phyloP scores from a whole-genome alignment of 140 eudicot species.

The Cichorium intybus region DNA sequence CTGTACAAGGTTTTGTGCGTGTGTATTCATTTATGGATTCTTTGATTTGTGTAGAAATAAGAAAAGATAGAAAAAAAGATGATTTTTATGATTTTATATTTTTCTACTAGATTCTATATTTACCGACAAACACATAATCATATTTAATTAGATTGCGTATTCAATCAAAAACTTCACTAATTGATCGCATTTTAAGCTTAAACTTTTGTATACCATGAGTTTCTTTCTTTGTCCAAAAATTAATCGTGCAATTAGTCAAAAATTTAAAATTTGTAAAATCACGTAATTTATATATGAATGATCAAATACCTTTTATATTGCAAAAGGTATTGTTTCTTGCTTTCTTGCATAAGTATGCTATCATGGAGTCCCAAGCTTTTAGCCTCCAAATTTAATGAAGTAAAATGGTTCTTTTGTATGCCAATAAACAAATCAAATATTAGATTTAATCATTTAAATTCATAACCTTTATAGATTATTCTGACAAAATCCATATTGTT shows the following conservation, averaged over 20 bases:
- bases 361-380: background rate
- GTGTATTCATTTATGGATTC: background rate
- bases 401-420: background rate
- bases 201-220: no score
- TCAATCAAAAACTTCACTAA: background rate
- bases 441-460: no score
- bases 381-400: background rate
- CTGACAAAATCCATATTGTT: no score
- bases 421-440: background rate
- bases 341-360: slow-evolving; percentile 5
- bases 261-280: background rate
- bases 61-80: no score
- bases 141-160: background rate
- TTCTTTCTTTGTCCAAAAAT: no score
- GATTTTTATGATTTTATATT: no score
- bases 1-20: background rate
- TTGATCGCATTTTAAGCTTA: no score
- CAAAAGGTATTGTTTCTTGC: background rate
- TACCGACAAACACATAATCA: background rate
- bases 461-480: no score
- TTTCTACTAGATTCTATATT: background rate
- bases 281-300: no score
- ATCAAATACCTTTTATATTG: background rate
- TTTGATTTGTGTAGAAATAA: no score
- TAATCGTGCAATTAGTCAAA: background rate